phyloP scores from a whole-genome alignment of 2,329 filamentous ascomycete species.

The Colletotrichum truncatum region DNA sequence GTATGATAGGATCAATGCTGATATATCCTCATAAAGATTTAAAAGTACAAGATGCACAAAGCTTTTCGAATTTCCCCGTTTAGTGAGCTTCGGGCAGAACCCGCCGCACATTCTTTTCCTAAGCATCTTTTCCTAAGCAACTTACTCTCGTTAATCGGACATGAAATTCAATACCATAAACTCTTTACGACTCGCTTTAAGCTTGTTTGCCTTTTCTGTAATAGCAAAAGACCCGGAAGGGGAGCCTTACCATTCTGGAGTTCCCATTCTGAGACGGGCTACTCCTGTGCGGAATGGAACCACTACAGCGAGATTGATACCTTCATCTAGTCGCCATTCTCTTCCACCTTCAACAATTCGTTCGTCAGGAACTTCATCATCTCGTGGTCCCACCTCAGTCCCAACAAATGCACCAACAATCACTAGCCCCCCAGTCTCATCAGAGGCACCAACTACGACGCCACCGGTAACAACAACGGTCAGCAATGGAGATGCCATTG shows the following conservation, averaged over 20 bases:
- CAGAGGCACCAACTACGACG: background rate
- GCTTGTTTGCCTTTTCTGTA: background rate
- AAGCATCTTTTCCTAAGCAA: background rate
- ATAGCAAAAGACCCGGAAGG: accelerated
- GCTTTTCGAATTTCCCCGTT: no score
- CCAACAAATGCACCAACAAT: background rate
- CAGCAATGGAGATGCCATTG: background rate
- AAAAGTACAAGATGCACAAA: no score
- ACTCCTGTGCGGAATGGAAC: background rate
- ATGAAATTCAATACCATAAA: background rate
- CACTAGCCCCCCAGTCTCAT: background rate
- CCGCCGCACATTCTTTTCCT: background rate
- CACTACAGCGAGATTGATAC: accelerated
- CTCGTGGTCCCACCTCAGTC: background rate
- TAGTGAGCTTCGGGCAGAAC: background rate
- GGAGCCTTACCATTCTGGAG: background rate
- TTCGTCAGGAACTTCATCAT: background rate
- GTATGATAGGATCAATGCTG: no score
- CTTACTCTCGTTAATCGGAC: background rate
- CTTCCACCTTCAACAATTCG: background rate
- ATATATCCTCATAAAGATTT: no score
- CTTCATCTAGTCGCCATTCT: background rate
- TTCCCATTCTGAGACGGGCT: background rate
- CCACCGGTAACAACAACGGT: background rate
- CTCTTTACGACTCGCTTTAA: background rate